Percentiles rank a stretch among this genome's conserved stretches.
These are phyloP conservation scores for Wickerhamomyces canadensis DNA, from an alignment of 805 yeast genomes.

Conservation along the genomic window DNA sequence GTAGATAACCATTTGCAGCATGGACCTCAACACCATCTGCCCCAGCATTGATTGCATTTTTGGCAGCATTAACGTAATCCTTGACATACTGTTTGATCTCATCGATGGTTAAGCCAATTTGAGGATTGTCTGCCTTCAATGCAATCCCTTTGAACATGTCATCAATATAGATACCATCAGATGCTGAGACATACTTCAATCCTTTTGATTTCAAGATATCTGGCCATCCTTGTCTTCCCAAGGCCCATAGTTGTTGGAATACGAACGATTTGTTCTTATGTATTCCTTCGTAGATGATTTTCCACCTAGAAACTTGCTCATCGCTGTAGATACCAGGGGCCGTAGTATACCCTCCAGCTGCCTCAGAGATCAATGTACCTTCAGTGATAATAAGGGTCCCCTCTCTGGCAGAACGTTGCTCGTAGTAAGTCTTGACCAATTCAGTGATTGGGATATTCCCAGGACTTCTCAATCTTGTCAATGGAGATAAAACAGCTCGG, in stretches of 20 bases:
- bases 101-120: constrained; percentile 12
- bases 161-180: constrained; percentile 29
- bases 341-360: constrained; percentile 31
- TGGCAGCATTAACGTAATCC: constrained; percentile 39
- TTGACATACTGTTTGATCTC: constrained; percentile 34
- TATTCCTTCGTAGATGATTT: constrained; percentile 37
- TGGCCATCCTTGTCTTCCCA: constrained; percentile 32
- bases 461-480: constrained; percentile 37
- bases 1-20: constrained; percentile 59
- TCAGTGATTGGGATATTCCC: constrained; percentile 34
- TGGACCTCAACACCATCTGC: constrained; percentile 64
- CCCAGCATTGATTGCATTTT: constrained; percentile 27
- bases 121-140: constrained; percentile 26
- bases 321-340: constrained; percentile 40
- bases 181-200: constrained; percentile 27
- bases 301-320: constrained; percentile 43
- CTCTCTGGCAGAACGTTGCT: constrained; percentile 43
- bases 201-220: constrained; percentile 29
- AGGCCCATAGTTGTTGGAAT: constrained; percentile 43
- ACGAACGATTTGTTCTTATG: constrained; percentile 41
- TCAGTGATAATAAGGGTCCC: constrained; percentile 60
- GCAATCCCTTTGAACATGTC: constrained; percentile 22
- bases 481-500: constrained; percentile 42
- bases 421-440: constrained; percentile 44
- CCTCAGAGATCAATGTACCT: constrained; percentile 40